phyloP scores from a whole-genome alignment of 2,329 filamentous ascomycete genomes.

The Tolypocladium nubicola region DNA sequence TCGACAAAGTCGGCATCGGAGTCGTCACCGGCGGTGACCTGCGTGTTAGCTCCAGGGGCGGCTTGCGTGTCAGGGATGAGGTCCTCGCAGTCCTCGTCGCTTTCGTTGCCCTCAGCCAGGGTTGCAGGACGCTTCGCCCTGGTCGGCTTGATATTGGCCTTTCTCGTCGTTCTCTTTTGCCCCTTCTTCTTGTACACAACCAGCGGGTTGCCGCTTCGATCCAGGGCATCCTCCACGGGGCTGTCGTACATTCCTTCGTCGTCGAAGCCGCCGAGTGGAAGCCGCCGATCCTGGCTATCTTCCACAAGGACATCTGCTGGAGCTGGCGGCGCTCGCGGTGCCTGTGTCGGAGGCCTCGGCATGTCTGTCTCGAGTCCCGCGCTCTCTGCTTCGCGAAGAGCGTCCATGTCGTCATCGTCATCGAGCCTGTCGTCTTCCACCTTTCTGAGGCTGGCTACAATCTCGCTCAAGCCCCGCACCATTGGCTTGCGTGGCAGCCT shows the following conservation, averaged over 20 bases:
- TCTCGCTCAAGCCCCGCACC: slow-evolving; percentile 61
- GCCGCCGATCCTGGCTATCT: slow-evolving; percentile 31
- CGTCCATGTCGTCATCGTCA: slow-evolving; percentile 54
- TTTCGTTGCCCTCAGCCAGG: slow-evolving; percentile 16
- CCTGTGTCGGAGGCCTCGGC: slow-evolving; percentile 10
- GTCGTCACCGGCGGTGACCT: slow-evolving; percentile 6
- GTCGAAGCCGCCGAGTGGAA: slow-evolving; percentile 51
- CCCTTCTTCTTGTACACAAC: slow-evolving; percentile 74
- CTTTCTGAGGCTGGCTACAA: slow-evolving; percentile 60
- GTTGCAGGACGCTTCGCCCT: slow-evolving; percentile 34
- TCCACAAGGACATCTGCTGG: slow-evolving; percentile 27
- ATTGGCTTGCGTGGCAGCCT: slow-evolving; percentile 49
- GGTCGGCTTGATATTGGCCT: slow-evolving; percentile 51
- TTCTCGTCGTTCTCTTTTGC: slow-evolving; percentile 66
- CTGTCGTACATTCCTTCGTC: slow-evolving; percentile 51
- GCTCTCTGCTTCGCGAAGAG: slow-evolving; percentile 59
- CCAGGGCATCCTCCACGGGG: slow-evolving; percentile 38
- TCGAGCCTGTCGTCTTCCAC: slow-evolving; percentile 60
- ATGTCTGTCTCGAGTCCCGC: slow-evolving; percentile 20
- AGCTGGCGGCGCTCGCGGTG: neutral
- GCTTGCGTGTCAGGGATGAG: slow-evolving; percentile 18
- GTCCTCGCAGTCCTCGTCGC: slow-evolving; percentile 21
- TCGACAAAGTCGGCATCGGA: neutral
- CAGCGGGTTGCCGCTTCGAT: slow-evolving; percentile 46
- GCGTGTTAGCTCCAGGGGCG: slow-evolving; percentile 5